Base-by-base conservation (phyloP, 2,329 filamentous ascomycete genomes). In the Fusarium floridanum region DNA sequence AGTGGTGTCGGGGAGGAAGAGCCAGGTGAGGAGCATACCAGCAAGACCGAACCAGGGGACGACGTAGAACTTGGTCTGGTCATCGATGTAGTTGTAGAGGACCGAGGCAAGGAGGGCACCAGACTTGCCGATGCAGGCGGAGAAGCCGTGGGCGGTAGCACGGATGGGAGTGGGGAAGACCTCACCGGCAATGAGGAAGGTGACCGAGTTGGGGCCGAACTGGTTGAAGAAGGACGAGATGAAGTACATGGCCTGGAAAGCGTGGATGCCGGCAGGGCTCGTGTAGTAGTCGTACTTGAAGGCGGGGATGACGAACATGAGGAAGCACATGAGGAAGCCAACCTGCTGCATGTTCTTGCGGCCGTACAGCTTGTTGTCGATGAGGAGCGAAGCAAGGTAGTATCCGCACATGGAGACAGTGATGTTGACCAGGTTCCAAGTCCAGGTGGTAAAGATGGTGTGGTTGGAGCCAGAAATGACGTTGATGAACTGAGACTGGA, bases 241-340 rank as follows among this genome's bases (percentile, higher is more conserved):
- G 86, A 98, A 98, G 89, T 98, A 98, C 95, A 98, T 98, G 81
- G 95, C 91, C 87, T 98, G 95, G 92, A 98, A 98, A n/a, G 89
- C 87, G 80, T 94, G 91, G 82, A 98, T 93, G 78, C 94, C 91
- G 7, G 87, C 86, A 1, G 88, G 85, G 60, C 87, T 87, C 22
- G 90, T 95, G 87, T 95, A 98, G 90, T 97, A 95, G 0, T 94
- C 82, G 86, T 92, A 98, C 81, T 94, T 88, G 89, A 98, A 98
- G 55, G 93, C 95, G 1, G 96, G 96, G 48, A 98, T 90, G 81
- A 98, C 88, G 85, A 98, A 98, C 84, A 97, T 92, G 84, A 98
- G 87, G 88, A 98, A 98, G 85, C 93, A 94, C 88, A 95, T 93
- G 80, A 97, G 82, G 89, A 98, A 98, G 70, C 96, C 96, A 75